Conservation (phyloP, 1,284 basidiomycete genomes). For the Melanopsichium pennsylvanicum region DNA sequence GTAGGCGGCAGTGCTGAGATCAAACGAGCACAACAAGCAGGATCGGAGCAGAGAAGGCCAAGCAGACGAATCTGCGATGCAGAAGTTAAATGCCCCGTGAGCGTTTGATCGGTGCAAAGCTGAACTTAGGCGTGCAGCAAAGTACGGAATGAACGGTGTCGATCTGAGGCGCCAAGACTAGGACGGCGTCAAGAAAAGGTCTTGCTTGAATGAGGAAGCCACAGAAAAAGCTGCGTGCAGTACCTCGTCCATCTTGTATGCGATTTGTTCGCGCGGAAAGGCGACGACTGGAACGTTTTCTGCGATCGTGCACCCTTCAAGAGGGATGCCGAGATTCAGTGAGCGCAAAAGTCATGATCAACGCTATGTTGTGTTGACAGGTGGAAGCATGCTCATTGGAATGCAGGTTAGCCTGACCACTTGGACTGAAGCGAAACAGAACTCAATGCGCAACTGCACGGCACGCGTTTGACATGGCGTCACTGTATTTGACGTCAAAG, state of each 20-base stretch:
- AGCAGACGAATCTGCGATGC: neutral
- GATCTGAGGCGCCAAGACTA: neutral
- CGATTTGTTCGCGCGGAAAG: no score
- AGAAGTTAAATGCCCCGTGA: neutral
- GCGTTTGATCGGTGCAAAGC: neutral
- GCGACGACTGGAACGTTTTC: no score
- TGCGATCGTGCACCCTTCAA: neutral
- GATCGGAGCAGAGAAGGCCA: neutral
- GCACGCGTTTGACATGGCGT: slow-evolving; percentile 17
- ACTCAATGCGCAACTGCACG: slow-evolving; percentile 8
- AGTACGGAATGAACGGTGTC: no score
- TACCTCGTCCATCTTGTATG: no score
- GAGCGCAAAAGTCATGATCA: no score
- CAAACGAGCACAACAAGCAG: neutral
- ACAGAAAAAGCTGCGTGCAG: neutral
- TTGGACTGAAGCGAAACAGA: neutral
- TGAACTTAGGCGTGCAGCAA: neutral
- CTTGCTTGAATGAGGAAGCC: no score
- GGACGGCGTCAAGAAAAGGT: neutral
- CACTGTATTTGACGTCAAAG: neutral
- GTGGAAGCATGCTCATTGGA: neutral
- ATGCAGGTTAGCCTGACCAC: neutral
- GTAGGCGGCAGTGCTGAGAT: neutral
- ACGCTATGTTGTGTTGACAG: no score
- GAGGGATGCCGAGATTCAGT: neutral